Base-by-base conservation (phyloP, 1,284 basidiomycete genomes). In the Puccinia hordei region DNA sequence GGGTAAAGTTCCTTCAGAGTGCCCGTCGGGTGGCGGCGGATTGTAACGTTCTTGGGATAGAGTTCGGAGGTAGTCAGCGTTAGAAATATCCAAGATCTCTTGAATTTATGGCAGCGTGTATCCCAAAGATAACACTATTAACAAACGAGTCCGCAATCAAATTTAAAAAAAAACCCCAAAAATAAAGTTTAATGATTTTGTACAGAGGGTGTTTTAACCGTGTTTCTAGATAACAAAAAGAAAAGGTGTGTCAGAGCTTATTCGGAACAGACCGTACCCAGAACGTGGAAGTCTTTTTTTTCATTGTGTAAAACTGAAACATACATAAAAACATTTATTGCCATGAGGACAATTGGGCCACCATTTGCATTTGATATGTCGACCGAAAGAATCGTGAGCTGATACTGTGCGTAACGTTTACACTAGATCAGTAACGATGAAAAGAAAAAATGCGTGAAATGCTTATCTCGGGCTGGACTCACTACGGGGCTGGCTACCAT, bases 311-410 rank as follows among this genome's bases (percentile, higher is more conserved):
- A 63, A 63, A 66, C 13, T 13, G 6, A 44, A 46, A 66, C 63
- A 27, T 73, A 80, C 77, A 24, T 80, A 80, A 27, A 72, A 80
- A 53, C 77, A 80, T 53, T 65, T 80, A 38, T 44, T 44, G 30
- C 77, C 77, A 53, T 80, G 77, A 46, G 77, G 77, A 65, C 77
- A 80, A 59, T 80, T 17, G 38, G 77, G 77, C 68, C 68, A 80
- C 53, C 53, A 80, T 63, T 80, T 80, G 27, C 77, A 80, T 17
- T 72, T 49, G 46, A 80, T 80, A 73, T 80, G 77, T 12, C 77
- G 77, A 15, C 77, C 77, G 46, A 30, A 72, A 33, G 65, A 17
- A 38, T 80, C 77, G 24, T 80, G 57, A 19, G 77, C 77, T 63
- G 77, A 80, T 8, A 72, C 77, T 80, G 8, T 9, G 51, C 15